Evolutionary conservation across 164 flowering plant genomes (phyloP).

Genomic region (Chimonanthus salicifolius): DNA sequence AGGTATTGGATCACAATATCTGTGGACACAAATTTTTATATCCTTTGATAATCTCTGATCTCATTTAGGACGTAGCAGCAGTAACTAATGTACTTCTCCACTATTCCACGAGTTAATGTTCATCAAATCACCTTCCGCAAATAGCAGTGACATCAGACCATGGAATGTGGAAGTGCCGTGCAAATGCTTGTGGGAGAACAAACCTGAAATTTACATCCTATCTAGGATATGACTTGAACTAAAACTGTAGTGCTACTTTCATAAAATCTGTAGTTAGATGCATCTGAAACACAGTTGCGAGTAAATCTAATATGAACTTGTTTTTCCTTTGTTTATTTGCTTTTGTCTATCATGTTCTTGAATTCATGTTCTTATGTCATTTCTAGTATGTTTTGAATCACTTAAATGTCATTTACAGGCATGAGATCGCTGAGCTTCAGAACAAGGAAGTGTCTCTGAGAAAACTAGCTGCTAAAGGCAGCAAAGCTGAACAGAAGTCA

Average conservation of each 20-base stretch:
- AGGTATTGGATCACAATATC: no score
- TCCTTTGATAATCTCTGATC: no score
- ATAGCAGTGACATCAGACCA: no score
- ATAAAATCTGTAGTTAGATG: background rate
- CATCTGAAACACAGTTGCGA: background rate
- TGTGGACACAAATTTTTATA: no score
- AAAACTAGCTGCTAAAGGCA: conserved; percentile 90
- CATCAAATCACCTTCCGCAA: no score
- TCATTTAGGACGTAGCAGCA: no score
- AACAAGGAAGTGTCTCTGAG: conserved; percentile 69
- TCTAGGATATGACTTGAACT: no score
- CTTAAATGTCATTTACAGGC: conserved; percentile 34
- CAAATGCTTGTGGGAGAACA: no score
- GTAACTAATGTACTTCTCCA: no score
- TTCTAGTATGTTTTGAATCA: background rate
- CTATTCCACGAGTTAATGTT: no score
- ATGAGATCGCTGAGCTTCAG: conserved; percentile 68
- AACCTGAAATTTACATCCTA: no score
- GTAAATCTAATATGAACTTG: background rate
- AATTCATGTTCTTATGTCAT: background rate
- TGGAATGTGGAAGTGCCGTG: no score
- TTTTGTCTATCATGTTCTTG: background rate
- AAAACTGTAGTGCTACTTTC: background rate
- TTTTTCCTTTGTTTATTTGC: background rate
- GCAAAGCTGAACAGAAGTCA: conserved; percentile 96